Base-by-base conservation (phyloP, 192 early-diverging fungal species). In the Entrophospora sp. region DNA sequence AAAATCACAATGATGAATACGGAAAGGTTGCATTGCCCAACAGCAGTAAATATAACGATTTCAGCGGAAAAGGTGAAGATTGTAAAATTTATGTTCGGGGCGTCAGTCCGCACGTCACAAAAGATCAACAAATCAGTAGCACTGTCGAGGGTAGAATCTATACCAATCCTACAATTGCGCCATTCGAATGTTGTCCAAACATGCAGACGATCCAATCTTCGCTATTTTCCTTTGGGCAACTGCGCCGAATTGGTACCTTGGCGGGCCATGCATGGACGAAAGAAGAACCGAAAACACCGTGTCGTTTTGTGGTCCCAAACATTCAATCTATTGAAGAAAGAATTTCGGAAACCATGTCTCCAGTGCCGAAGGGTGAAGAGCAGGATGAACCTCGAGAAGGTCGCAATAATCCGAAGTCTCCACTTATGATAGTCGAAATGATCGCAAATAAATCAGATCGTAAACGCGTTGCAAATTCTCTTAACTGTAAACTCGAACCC, bases 391-490 rank as follows among this genome's bases (percentile, higher is more conserved):
- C 48, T 51, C 48, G 0, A 18, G 36, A 38, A 38, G 31, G 20
- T 59, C 18, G 36, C 57, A 40, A 59, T 9, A 59, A n/a, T 57
- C 55, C 55, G 20, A 28, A 51, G 10, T 24, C 24, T 30, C 52
- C 30, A 16, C 14, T 60, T 9, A 60, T 60, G 36, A 40, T 59
- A 27, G 24, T 59, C 0, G 36, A 59, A 59, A 59, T 38, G 13
- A 38, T 59, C 36, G 57, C 57, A 59, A 59, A 59, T 59, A 38
- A 59, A 40, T 2, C 1, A 59, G 36, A 59, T 59, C 57, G 57
- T 40, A 38, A 38, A 12, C 37, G 12, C 20, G 36, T 59, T 40
- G 57, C 57, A 59, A 16, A 35, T 3, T 59, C 4, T 59, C n/a
- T 59, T 59, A 27, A 59, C 57, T 0, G 3, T 59, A 0, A 59